A percentile compares a stretch with the other conserved stretches of the same genome.
Evolutionary conservation across 345 rosid species (phyloP).

Genomic region (Carallia pectinifolia): DNA sequence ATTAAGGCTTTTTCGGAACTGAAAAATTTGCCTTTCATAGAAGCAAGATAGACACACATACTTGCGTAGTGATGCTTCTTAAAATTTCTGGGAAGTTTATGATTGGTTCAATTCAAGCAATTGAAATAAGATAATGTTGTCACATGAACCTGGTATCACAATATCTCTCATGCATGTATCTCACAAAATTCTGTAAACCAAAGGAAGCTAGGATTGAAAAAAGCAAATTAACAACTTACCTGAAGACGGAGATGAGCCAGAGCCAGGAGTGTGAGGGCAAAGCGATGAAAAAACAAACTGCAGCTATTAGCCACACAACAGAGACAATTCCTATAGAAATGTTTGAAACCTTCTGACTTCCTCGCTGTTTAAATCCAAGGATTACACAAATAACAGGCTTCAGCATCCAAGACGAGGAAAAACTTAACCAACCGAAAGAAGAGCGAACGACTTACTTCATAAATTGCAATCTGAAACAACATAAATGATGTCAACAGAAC

Average conservation of each 20-base stretch:
- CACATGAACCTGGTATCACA: no score
- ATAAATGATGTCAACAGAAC: slow-evolving; percentile 67
- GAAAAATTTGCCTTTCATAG: no score
- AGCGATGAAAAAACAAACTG: slow-evolving; percentile 74
- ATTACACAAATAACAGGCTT: background rate
- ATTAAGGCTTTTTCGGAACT: no score
- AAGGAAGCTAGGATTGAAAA: background rate
- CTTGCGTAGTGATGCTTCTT: no score
- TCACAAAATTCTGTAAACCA: no score
- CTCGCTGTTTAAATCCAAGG: slow-evolving; percentile 51
- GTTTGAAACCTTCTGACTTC: slow-evolving; percentile 77
- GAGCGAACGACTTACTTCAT: slow-evolving; percentile 53
- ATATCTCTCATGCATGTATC: no score
- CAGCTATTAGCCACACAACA: slow-evolving; percentile 58
- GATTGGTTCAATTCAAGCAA: background rate
- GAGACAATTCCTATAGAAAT: slow-evolving; percentile 52
- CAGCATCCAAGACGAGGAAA: background rate
- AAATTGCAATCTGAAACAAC: slow-evolving; percentile 68
- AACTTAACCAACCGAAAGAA: background rate
- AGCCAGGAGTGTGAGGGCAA: slow-evolving; percentile 80
- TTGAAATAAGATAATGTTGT: background rate
- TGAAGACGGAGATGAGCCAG: slow-evolving; percentile 78
- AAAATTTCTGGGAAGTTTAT: no score
- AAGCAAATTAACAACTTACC: slow-evolving; percentile 44
- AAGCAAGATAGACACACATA: no score